Evolutionary conservation across 83 land plant species (phyloP).

Genomic region (Larix sibirica): DNA sequence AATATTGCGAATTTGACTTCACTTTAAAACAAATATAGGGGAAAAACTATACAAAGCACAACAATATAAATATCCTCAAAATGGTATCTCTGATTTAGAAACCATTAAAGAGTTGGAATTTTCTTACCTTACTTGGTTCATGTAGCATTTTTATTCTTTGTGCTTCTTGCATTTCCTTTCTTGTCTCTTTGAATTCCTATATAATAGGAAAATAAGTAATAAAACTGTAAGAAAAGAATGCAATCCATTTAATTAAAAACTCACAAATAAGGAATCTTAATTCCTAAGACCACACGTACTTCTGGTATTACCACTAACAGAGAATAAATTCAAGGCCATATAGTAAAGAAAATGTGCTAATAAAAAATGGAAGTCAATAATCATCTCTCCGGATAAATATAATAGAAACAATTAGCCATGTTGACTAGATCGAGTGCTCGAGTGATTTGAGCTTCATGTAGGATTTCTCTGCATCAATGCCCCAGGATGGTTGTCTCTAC

Average conservation of each 20-base stretch:
- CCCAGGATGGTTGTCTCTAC: too few species aligned
- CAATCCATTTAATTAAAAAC: background rate
- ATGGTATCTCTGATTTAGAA: background rate
- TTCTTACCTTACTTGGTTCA: conserved; percentile 70
- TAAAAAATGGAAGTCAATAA: background rate
- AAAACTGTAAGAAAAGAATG: background rate
- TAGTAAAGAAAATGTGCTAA: background rate
- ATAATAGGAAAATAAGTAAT: background rate
- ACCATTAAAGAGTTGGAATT: background rate
- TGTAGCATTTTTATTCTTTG: conserved; percentile 79
- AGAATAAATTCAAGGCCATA: background rate
- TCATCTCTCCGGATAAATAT: background rate
- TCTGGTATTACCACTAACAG: background rate
- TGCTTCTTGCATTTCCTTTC: conserved; percentile 77
- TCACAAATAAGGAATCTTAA: background rate
- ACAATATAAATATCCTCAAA: background rate
- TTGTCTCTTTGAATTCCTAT: conserved; percentile 68
- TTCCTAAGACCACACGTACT: background rate
- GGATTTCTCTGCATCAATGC: too few species aligned
- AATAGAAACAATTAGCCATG: background rate
- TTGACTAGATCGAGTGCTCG: too few species aligned
- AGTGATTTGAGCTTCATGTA: too few species aligned
- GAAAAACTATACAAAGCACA: background rate
- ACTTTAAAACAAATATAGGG: background rate
- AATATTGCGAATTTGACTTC: background rate